Evolutionary conservation across 2,329 filamentous ascomycete genomes (phyloP), one percentile per base, ranked within the genome.

Genomic region (Cercospora berteroae): DNA sequence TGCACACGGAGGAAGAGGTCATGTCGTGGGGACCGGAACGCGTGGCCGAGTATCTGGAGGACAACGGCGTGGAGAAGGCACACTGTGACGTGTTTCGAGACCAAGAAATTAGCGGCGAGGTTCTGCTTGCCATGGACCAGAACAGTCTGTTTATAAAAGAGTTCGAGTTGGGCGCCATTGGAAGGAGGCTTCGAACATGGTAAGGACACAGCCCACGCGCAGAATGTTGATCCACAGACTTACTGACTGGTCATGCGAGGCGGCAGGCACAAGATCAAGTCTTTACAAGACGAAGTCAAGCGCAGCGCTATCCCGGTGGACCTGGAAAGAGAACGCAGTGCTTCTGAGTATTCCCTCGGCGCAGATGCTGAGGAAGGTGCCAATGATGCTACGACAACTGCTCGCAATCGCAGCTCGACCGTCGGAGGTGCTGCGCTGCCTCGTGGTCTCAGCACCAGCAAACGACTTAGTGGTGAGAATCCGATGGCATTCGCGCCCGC

Each of bases 1-100:
- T 85, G n/a, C 89, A 93, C 72, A 90, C 84, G 1, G 85, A 88
- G 74, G 83, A 86, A 36, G 90, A 97, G 77, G 93, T 99, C 25
- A 87, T 89, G 74, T 79, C 82, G 2, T 99, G 95, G 95, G 88
- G 85, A 29, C 87, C 93, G 0, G 87, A 88, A 70, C 88, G 95
- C 69, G 94, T 97, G 20, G 92, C 94, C 33, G 92, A 96, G 74
- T 94, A 96, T 77, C 83, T 99, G 48, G 94, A 95, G 73, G 90
- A 91, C 1, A 83, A 88, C 4, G 94, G 93, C 6, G 90, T 98
- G 7, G 94, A 98, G 78, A 88, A 90, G 74, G 89, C 89, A 72
- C 94, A 98, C 74, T 99, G 95, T 77, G 90, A 96, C 71, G 92
- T 98, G 3, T 99, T 99, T 75, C 86, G 90, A 73, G 94, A 98